Percentiles rank a stretch among this genome's conserved stretches.
Conservation (phyloP, 257 asterid species). For the Salvia miltiorrhiza region DNA sequence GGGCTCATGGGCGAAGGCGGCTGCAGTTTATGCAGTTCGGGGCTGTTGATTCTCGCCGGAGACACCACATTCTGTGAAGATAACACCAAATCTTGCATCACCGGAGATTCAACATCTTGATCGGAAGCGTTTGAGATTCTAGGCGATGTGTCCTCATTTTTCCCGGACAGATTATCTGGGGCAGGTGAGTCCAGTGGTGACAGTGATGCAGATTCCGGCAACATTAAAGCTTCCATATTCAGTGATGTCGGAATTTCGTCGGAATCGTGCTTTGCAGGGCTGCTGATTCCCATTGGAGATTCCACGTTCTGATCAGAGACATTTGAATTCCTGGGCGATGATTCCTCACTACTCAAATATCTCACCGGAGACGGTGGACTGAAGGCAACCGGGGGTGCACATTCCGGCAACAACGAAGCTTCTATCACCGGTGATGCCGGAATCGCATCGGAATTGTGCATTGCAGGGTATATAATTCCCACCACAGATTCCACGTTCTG, state of each 20-base stretch:
- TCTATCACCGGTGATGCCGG: not conserved
- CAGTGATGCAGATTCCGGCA: not conserved
- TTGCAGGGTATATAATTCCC: not conserved
- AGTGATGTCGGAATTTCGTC: not conserved
- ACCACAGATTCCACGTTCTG: not conserved
- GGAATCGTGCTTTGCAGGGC: not conserved
- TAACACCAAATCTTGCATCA: not conserved
- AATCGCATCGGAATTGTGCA: not conserved
- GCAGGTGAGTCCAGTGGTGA: not conserved
- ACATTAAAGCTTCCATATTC: not conserved
- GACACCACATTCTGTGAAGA: conserved; percentile 34
- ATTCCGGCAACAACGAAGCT: conserved; percentile 10
- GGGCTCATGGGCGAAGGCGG: conserved; percentile 44
- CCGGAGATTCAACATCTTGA: not conserved
- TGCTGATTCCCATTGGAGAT: not conserved
- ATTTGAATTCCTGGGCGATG: conserved; percentile 10
- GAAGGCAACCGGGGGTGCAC: conserved; percentile 15
- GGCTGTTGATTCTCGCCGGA: conserved; percentile 19
- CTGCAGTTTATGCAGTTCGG: conserved; percentile 18
- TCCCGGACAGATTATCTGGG: not conserved
- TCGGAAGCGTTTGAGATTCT: conserved; percentile 12
- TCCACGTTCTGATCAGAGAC: not conserved
- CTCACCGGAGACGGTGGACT: conserved; percentile 48
- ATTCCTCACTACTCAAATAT: conserved; percentile 9
- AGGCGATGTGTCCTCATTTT: not conserved